Percentiles rank a stretch among this genome's conserved stretches.
These are phyloP conservation scores for Mariannaea elegans DNA, from an alignment of 2,329 filamentous ascomycete genomes.

Conservation along the genomic window DNA sequence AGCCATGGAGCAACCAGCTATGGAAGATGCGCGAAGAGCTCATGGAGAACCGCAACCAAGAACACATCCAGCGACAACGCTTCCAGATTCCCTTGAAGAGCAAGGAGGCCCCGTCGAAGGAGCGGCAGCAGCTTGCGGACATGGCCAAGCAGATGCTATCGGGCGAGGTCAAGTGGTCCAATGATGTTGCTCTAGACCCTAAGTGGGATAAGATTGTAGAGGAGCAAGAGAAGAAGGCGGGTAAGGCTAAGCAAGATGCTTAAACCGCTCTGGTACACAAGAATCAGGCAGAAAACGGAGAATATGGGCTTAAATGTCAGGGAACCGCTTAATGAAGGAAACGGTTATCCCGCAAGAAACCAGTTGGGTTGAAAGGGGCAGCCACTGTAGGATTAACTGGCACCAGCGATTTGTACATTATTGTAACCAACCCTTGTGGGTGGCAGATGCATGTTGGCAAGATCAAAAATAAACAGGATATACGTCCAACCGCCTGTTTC, in stretches of 20 bases:
- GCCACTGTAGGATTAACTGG: conserved; percentile 41
- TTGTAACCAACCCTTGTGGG: conserved; percentile 38
- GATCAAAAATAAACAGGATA: conserved; percentile 35
- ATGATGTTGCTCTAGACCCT: conserved; percentile 54
- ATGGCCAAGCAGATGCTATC: conserved; percentile 70
- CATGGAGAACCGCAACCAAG: conserved; percentile 51
- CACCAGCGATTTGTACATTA: conserved; percentile 45
- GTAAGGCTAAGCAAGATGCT: conserved; percentile 35
- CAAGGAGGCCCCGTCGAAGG: conserved; percentile 50
- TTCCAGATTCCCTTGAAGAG: conserved; percentile 52
- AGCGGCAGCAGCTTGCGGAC: conserved; percentile 62
- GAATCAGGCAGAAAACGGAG: conserved; percentile 16
- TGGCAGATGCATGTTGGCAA: conserved; percentile 33
- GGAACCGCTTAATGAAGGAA: conserved; percentile 35
- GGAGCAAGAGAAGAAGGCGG: conserved; percentile 29
- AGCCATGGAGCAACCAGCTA: conserved; percentile 71
- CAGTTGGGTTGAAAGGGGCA: conserved; percentile 9
- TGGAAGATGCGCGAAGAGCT: conserved; percentile 62
- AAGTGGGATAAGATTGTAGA: conserved; percentile 53
- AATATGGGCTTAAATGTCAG: conserved; percentile 16
- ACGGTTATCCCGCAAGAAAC: conserved; percentile 24
- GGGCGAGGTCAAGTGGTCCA: conserved; percentile 69
- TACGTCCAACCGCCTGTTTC: conserved; percentile 32
- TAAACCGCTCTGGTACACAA: conserved; percentile 9
- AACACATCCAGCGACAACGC: conserved; percentile 44